Evolutionary conservation across 345 rosid genomes (phyloP), one percentile per base, ranked within the genome.

Genomic region (Hibiscus tridactylites): DNA sequence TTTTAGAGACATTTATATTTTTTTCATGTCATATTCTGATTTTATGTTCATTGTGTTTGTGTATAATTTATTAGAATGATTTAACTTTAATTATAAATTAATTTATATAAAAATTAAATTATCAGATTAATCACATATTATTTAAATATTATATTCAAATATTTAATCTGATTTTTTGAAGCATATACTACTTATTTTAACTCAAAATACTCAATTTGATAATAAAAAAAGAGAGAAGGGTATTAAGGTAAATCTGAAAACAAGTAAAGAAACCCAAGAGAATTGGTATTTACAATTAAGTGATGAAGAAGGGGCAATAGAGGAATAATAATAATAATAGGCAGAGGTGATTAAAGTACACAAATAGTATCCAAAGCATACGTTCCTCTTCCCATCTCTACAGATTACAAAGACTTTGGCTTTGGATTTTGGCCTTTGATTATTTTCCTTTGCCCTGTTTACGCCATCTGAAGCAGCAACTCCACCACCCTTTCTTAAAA

Each of bases 271-370:
- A 11, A 31, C 71, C 73, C 24, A 33, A 9, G 1, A 3, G 17
- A 33, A 6, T n/a, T 17, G 57, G 59, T 13, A 60, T 9, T 35
- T 50, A 15, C 19, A 49, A 15, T 5, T 13, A 33, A 16, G 60
- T 9, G 56, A 75, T 26, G 11, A 16, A 19, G 89, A 16, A 16
- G 89, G 89, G 85, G 82, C 77, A 85, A 76, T 46, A 53, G 24
- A 9, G 86, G 79, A 78, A 83, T 71, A 56, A 44, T 21, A 3
- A 11, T 28, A 44, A 11, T 39, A 35, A 35, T 35, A 35, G 37
- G 37, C 37, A 35, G 31, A 29, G 37, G 37, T 35, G 37, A 35
- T 35, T 35, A 5, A 35, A 35, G 37, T 35, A 35, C 37, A 35
- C 37, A 35, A 35, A 35, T 35, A 35, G 37, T 67, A 63, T 8